Evolutionary conservation across 805 yeast species (phyloP).

Genomic region (Pichia occidentalis): DNA sequence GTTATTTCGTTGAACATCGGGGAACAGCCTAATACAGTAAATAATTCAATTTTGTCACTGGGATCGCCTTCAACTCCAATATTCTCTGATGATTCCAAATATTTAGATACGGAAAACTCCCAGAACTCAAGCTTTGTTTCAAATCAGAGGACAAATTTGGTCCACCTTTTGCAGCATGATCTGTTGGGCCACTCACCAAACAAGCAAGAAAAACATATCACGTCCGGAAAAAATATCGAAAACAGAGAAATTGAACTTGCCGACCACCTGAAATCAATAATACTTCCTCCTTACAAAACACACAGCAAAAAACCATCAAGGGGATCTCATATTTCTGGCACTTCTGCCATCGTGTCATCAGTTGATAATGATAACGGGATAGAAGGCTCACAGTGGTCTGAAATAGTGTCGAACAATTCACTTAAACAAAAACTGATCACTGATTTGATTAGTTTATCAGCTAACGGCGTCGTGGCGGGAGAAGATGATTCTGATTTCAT

Average conservation of each 20-base stretch:
- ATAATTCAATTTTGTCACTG: neutral
- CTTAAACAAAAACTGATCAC: slow-evolving; percentile 19
- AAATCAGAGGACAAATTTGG: too few species aligned
- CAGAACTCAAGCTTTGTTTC: too few species aligned
- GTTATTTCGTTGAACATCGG: slow-evolving; percentile 4
- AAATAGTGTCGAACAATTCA: slow-evolving; percentile 13
- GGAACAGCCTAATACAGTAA: neutral
- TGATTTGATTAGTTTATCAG: slow-evolving; percentile 20
- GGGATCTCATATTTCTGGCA: slow-evolving; percentile 31
- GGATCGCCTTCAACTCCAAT: slow-evolving; percentile 3
- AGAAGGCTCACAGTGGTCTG: slow-evolving; percentile 15
- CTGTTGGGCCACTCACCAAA: too few species aligned
- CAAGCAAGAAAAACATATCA: too few species aligned
- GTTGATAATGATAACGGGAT: slow-evolving; percentile 15
- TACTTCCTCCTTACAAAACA: neutral
- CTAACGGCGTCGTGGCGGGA: slow-evolving; percentile 9
- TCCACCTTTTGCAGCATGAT: too few species aligned
- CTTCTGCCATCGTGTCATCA: slow-evolving; percentile 30
- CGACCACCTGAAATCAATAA: neutral
- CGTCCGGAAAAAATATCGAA: too few species aligned
- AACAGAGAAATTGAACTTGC: slow-evolving; percentile 2
- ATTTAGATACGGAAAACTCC: slow-evolving; percentile 2
- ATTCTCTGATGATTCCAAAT: slow-evolving; percentile 4
- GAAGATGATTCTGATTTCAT: slow-evolving; percentile 6
- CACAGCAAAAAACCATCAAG: slow-evolving; percentile 28